Evolutionary conservation across 1,284 basidiomycete species (phyloP).

Genomic region (Taiwanofungus camphoratus): DNA sequence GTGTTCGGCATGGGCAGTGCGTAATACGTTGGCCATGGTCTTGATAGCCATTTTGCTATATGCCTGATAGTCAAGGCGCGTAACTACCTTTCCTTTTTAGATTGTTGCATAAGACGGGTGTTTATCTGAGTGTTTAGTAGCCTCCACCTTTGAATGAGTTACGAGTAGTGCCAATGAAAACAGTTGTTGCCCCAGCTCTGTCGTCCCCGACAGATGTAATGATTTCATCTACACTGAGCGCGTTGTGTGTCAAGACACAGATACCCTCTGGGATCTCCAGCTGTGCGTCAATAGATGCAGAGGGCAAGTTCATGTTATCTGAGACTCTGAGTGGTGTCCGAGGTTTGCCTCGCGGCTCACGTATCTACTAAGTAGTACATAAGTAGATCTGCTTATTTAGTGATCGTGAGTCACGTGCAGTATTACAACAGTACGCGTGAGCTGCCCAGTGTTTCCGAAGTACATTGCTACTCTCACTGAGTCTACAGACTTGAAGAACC

Average conservation of each 20-base stretch:
- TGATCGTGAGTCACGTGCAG: too few species aligned
- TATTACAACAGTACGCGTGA: too few species aligned
- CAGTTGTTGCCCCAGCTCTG: conserved; percentile 63
- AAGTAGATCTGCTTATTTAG: too few species aligned
- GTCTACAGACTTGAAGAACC: too few species aligned
- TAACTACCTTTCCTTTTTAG: conserved; percentile 60
- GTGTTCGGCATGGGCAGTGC: conserved; percentile 37
- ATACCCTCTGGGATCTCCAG: conserved; percentile 41
- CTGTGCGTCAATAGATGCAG: conserved; percentile 42
- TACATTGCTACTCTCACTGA: too few species aligned
- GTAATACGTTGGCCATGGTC: conserved; percentile 63
- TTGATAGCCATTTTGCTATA: conserved; percentile 81
- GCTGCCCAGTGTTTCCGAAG: too few species aligned
- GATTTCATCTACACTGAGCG: conserved; percentile 53
- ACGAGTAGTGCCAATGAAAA: conserved; percentile 72
- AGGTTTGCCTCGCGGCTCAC: too few species aligned
- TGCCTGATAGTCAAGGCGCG: conserved; percentile 75
- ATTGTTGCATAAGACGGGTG: not conserved
- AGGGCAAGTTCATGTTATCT: conserved; percentile 10
- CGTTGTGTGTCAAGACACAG: conserved; percentile 55
- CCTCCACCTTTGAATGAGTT: conserved; percentile 51
- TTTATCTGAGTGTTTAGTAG: not conserved
- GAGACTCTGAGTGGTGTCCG: too few species aligned
- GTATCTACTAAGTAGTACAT: too few species aligned
- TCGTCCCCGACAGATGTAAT: conserved; percentile 56